Evolutionary conservation across 257 asterid genomes (phyloP), one percentile per base, ranked within the genome.

Genomic region (Orobanche coerulescens): DNA sequence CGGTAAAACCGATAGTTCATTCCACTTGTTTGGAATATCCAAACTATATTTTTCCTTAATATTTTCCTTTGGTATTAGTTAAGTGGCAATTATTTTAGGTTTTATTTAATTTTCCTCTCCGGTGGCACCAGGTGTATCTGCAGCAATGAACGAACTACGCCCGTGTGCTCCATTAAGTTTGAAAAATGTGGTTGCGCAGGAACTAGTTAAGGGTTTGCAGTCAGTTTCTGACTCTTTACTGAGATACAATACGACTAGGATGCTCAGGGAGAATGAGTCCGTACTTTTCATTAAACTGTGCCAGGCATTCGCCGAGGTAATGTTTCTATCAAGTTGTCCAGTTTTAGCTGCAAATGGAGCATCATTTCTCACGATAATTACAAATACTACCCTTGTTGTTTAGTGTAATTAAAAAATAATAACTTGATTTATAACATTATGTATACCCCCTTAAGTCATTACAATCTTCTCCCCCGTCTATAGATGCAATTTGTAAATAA

Each of bases 61-160:
- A n/a, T n/a, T 14, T 43, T 16, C 15, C 0, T 23, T 59, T 24
- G 19, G 42, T 40, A 22, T 25, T 43, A 14, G 26, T 24, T 13
- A 24, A n/a, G 26, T 13, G 15, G 12, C 33, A 58, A 23, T 40
- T 24, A 59, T 24, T 59, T 59, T n/a, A 15, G 24, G 8, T 42
- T 40, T 14, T 1, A 20, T 59, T 61, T 4, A n/a, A 46, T 19
- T 44, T 14, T 43, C 56, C 16, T 67, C 3, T 71, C 49, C 26
- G 53, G 57, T 36, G 53, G 34, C 72, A 61, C 39, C 82, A 88
- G 96, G 96, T 75, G 90, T 88, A 66, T 88, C 92, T 36, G 86
- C 85, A 22, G 87, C 96, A 54, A 78, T 85, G 95, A 88, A 88
- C 72, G 96, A 88, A 49, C 70, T 88, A 50, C 87, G 95, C 10